Conservation (phyloP, 257 asterid species). For the Asclepias syriaca region DNA sequence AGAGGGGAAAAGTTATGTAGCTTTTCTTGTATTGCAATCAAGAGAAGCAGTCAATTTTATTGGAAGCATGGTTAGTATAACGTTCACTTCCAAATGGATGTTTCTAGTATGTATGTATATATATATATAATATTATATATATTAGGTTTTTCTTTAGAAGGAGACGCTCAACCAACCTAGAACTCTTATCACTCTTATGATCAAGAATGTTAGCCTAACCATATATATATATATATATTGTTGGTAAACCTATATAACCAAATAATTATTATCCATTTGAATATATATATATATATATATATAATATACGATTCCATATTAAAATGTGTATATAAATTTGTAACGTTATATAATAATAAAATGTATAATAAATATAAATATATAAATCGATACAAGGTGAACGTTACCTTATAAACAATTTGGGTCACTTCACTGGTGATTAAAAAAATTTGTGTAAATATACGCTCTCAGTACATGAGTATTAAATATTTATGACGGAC, state of each 20-base stretch:
- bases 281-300: neutral
- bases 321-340: too few species aligned
- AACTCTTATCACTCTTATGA: conserved; percentile 14
- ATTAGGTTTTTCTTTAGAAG: conserved; percentile 22
- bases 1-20: neutral
- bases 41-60: neutral
- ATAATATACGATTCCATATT: too few species aligned
- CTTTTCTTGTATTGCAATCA: conserved; percentile 7
- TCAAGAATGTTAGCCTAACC: conserved; percentile 41
- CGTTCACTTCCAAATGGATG: conserved; percentile 12
- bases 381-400: too few species aligned
- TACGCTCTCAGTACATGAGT: too few species aligned
- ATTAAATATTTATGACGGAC: too few species aligned
- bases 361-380: too few species aligned
- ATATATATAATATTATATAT: too few species aligned
- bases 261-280: conserved; percentile 6
- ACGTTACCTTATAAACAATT: too few species aligned
- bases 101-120: neutral
- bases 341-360: too few species aligned
- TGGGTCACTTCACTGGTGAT: too few species aligned
- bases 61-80: neutral
- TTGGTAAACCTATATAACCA: conserved; percentile 34
- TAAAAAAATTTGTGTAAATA: too few species aligned
- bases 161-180: conserved; percentile 48
- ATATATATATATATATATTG: neutral